phyloP scores from a whole-genome alignment of 371 early-diverging fungal genomes.

The Entomophthora muscae region DNA sequence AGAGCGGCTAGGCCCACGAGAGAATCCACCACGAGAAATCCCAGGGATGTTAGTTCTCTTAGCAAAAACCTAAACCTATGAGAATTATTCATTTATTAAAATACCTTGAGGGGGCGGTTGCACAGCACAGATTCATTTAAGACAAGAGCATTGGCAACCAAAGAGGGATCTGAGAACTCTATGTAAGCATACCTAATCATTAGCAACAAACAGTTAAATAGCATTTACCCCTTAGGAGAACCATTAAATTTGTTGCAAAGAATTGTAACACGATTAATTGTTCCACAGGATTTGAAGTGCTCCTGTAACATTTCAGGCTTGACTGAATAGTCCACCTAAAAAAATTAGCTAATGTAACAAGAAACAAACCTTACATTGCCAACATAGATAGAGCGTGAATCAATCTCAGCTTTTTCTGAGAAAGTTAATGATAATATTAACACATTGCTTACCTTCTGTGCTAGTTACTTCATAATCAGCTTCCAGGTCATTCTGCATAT shows the following conservation, averaged over 20 bases:
- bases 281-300: conserved; percentile 89
- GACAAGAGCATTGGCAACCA: conserved; percentile 71
- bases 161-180: conserved; percentile 77
- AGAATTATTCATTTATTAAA: neutral
- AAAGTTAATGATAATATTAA: neutral
- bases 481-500: neutral
- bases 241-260: conserved; percentile 86
- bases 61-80: conserved; percentile 36
- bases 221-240: conserved; percentile 77
- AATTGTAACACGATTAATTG: conserved; percentile 92
- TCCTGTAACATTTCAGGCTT: conserved; percentile 93
- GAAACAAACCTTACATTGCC: conserved; percentile 49
- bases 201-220: neutral
- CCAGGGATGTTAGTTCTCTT: conserved; percentile 96
- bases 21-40: conserved; percentile 14
- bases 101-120: conserved; percentile 68
- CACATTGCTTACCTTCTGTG: neutral
- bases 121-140: conserved; percentile 80
- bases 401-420: conserved; percentile 73
- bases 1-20: neutral
- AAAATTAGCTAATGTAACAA: too few species aligned
- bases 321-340: conserved; percentile 76
- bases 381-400: conserved; percentile 84
- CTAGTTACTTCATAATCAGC: neutral
- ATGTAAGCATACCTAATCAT: conserved; percentile 64